phyloP scores from a whole-genome alignment of 805 yeast species.

The Ogataea corticis region DNA sequence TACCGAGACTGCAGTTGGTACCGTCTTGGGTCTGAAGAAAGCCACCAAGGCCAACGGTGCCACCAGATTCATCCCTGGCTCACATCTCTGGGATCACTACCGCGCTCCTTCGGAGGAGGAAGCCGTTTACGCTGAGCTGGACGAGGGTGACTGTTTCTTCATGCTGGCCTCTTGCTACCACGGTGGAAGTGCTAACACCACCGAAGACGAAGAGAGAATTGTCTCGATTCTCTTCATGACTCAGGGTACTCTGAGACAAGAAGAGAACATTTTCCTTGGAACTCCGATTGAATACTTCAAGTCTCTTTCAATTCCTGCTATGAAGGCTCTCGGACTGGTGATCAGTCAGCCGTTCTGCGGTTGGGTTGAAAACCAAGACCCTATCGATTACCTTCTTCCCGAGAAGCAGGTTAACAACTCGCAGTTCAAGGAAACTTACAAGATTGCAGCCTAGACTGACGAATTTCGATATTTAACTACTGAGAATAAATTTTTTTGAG shows the following conservation, averaged over 20 bases:
- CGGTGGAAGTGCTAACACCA: conserved; percentile 27
- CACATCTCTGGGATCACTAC: conserved; percentile 31
- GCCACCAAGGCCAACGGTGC: conserved; percentile 33
- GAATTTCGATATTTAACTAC: neutral
- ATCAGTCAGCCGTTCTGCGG: conserved; percentile 12
- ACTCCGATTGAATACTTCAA: conserved; percentile 15
- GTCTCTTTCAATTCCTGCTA: conserved; percentile 9
- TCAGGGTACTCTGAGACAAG: conserved; percentile 25
- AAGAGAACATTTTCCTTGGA: conserved; percentile 27
- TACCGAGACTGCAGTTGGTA: conserved; percentile 26
- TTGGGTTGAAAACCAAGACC: conserved; percentile 4
- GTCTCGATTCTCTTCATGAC: conserved; percentile 22
- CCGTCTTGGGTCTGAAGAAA: conserved; percentile 26
- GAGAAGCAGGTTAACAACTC: neutral
- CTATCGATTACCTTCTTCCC: conserved; percentile 2
- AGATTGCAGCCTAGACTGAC: neutral
- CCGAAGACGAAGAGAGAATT: conserved; percentile 24
- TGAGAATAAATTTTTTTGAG: too few relatives aligned
- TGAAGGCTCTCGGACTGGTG: conserved; percentile 13
- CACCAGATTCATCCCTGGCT: conserved; percentile 33
- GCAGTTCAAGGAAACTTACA: conserved; percentile 3
- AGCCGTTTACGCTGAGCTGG: conserved; percentile 24
- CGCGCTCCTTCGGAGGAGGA: conserved; percentile 21
- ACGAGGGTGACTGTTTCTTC: conserved; percentile 28
- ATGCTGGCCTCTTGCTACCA: conserved; percentile 28